A percentile compares a stretch with the other conserved stretches of the same genome.
Evolutionary conservation across 352 stramenopile genomes (phyloP).

Genomic region (Globisporangium camurandrum): DNA sequence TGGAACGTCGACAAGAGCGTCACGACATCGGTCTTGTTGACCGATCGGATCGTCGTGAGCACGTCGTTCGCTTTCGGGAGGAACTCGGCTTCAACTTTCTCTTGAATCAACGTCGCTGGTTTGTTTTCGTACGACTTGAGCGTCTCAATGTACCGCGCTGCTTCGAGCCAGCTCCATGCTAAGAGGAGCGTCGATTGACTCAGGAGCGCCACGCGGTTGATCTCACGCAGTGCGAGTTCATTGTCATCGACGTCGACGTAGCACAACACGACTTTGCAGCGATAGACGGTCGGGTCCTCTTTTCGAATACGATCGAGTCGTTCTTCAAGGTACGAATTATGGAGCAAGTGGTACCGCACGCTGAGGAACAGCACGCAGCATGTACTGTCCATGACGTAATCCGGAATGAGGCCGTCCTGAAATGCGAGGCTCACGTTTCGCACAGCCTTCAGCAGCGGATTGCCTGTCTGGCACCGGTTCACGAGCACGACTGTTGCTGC

Average conservation of each 20-base stretch:
- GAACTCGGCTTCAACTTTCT: conserved; percentile 89
- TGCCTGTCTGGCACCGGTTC: conserved; percentile 88
- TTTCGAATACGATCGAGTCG: conserved; percentile 86
- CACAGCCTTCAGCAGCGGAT: conserved; percentile 89
- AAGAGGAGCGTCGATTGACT: conserved; percentile 92
- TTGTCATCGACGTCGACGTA: conserved; percentile 96
- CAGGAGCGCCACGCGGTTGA: conserved; percentile 90
- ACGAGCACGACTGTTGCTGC: conserved; percentile 57
- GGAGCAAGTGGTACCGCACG: conserved; percentile 85
- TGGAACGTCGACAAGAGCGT: conserved; percentile 92
- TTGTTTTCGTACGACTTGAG: conserved; percentile 96
- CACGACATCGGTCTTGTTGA: conserved; percentile 96
- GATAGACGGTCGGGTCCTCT: conserved; percentile 65
- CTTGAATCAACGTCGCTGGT: conserved; percentile 91
- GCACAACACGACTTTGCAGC: conserved; percentile 89
- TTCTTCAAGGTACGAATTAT: conserved; percentile 87
- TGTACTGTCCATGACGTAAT: conserved; percentile 92
- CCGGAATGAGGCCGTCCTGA: conserved; percentile 85
- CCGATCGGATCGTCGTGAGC: conserved; percentile 81
- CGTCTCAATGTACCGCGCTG: conserved; percentile 94
- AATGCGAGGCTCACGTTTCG: conserved; percentile 92
- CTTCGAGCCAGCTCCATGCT: conserved; percentile 91
- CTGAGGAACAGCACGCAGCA: conserved; percentile 90
- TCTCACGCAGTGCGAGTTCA: conserved; percentile 83
- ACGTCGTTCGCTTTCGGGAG: conserved; percentile 88